Evolutionary conservation across 768 basidiomycete genomes (phyloP).

Genomic region (Paxillus involutus): DNA sequence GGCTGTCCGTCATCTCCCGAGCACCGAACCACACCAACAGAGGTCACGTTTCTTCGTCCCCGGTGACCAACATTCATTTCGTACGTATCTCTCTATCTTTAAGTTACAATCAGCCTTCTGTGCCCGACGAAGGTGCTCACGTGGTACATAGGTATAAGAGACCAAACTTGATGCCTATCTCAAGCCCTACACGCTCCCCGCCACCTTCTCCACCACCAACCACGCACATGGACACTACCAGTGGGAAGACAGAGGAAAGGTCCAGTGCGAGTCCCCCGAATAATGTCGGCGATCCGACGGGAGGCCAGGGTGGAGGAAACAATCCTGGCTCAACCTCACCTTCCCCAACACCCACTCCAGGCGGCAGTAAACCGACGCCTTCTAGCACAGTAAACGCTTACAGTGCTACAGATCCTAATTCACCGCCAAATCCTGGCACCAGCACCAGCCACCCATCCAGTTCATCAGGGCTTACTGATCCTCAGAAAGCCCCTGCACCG

Average conservation of each 20-base stretch:
- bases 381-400: background rate
- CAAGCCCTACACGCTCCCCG: background rate
- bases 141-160: constrained; percentile 1
- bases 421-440: background rate
- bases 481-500: background rate
- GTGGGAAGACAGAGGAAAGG: background rate
- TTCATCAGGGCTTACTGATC: background rate
- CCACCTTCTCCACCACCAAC: background rate
- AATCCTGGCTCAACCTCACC: background rate
- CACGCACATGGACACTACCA: background rate
- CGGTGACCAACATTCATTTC: background rate
- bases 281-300: background rate
- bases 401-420: background rate
- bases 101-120: background rate
- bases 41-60: background rate
- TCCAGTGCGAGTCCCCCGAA: background rate
- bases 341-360: background rate
- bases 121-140: background rate
- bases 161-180: background rate
- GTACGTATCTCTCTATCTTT: background rate
- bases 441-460: background rate
- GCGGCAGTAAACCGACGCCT: background rate
- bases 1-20: background rate
- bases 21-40: background rate
- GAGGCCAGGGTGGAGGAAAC: background rate